Base-by-base conservation (phyloP, 2,329 filamentous ascomycete genomes). In the Diaporthe destruens region DNA sequence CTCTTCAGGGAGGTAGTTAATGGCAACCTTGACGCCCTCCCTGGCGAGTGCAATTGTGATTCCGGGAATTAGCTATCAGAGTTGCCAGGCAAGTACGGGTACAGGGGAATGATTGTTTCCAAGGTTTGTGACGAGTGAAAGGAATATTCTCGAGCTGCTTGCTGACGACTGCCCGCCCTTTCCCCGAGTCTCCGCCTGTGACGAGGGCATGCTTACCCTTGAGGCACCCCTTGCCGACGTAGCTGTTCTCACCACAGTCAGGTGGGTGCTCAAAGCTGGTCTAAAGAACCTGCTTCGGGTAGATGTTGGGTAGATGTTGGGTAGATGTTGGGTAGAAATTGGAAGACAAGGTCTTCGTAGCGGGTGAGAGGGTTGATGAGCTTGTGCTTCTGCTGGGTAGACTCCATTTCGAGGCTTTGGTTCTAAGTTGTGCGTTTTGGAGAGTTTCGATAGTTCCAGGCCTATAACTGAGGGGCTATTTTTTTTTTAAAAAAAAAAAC, bases 211-310 rank as follows among this genome's bases (percentile, higher is more conserved):
- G 61, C 44, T 44, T 49, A 14, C 61, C 61, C 44, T 65, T 51
- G 61, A 65, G 61, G n/a, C 44, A 44, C 12, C 61, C 61, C 20
- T 32, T 65, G 12, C 18, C 61, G 7, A 65, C 44, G 6, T 65
- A 65, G 29, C 61, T 65, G 44, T 65, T 51, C 36, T 65, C 61
- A 2, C 61, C 61, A 16, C 61, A 51, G 29, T 65, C 61, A 14
- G 61, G 61, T 6, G 61, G 61, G n/a, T 51, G 20, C 32, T 65
- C 51, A 29, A 65, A 65, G 44, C 61, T 65, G n/a, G 61, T 65
- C 20, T 65, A 44, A 0, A 65, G 61, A 25, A 65, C 44, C 12
- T 65, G 61, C 32, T 51, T 65, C 4, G 61, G 61, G n/a, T 36
- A 65, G 3, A 29, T 65, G 44, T 65, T 51, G 2, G 61, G 61